phyloP scores from a whole-genome alignment of 2,329 filamentous ascomycete species.

The Fusarium gaditjirri region DNA sequence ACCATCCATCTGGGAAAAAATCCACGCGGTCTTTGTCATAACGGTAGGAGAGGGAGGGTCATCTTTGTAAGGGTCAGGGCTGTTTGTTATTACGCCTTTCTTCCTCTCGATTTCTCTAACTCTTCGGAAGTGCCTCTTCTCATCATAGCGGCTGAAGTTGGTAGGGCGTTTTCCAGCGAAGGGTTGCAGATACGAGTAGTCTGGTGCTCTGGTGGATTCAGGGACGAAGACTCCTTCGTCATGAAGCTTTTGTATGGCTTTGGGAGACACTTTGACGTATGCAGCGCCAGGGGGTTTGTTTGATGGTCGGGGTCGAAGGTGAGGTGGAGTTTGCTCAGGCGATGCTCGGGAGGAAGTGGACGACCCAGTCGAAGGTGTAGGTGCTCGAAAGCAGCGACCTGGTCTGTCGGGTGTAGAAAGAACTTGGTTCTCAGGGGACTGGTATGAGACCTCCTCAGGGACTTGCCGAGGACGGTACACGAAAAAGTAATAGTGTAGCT shows the following conservation, averaged over 20 bases:
- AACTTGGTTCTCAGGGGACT: neutral
- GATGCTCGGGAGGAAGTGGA: neutral
- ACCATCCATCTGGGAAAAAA: conserved; percentile 3
- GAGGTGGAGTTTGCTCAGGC: neutral
- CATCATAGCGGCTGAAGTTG: neutral
- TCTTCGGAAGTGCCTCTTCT: neutral
- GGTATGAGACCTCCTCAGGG: neutral
- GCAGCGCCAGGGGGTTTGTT: conserved; percentile 23
- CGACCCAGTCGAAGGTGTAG: conserved; percentile 7
- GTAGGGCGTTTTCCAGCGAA: neutral
- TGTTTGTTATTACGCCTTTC: neutral
- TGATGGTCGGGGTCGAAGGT: neutral
- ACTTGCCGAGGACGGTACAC: neutral
- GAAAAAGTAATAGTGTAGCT: conserved; percentile 14
- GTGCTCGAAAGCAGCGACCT: neutral
- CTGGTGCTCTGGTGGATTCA: conserved; percentile 2
- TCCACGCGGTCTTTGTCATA: conserved; percentile 15
- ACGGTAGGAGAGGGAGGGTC: neutral
- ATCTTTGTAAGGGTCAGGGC: neutral
- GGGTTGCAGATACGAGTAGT: conserved; percentile 4
- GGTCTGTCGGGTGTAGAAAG: neutral
- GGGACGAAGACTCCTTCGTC: neutral
- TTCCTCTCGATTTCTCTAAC: neutral
- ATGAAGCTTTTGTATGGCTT: conserved; percentile 18
- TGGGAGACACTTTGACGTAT: conserved; percentile 28